Base-by-base conservation (phyloP, 2,329 filamentous ascomycete species). In the Epichloe coenophiala region DNA sequence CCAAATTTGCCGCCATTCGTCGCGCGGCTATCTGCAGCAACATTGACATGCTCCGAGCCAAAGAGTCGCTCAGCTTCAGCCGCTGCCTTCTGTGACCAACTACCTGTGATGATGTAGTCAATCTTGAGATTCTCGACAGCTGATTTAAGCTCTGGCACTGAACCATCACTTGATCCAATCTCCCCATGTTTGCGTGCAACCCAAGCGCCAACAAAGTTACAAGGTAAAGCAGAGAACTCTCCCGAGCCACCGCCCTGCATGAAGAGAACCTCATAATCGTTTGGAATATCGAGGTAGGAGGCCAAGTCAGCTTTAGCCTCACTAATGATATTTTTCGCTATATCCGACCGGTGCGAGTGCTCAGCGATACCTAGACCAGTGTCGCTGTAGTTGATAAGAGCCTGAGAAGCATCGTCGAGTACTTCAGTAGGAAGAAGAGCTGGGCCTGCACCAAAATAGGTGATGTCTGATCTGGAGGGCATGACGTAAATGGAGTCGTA, bases 361-460 rank as follows among this genome's bases (percentile, higher is more conserved):
- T 97, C 91, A 55, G 86, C 88, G 42, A 96, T 31, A 48, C 89
- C 89, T 50, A 96, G 76, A 52, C 91, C 91, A 39, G 81, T 87
- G 64, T 79, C 74, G 45, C 91, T 74, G 72, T 81, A 95, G 73
- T 96, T 86, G 56, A 95, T 68, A 4, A 97, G 81, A 1, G 86
- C 86, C 63, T 80, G 66, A 1, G 88, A 81, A 47, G 88, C 89
- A 43, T 74, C 75, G 66, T 93, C 81, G 47, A 96, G 78, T 21
- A 96, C 86, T 4, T 79, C 70, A 12, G 87, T 94, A 23, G 90
- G 90, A 17, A 97, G 76, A 35, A 81, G 74, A n/a, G 91, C 89
- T 46, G 91, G 91, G 55, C 91, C 91, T 49, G 91, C 90, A 54
- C 90, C 89, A 60, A 95, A 95, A 70, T 94, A 93, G 57, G 83